Percentiles rank a stretch among this genome's conserved stretches.
Evolutionary conservation across 441 rosid species (phyloP).

Genomic region (Erysimum cheiri): DNA sequence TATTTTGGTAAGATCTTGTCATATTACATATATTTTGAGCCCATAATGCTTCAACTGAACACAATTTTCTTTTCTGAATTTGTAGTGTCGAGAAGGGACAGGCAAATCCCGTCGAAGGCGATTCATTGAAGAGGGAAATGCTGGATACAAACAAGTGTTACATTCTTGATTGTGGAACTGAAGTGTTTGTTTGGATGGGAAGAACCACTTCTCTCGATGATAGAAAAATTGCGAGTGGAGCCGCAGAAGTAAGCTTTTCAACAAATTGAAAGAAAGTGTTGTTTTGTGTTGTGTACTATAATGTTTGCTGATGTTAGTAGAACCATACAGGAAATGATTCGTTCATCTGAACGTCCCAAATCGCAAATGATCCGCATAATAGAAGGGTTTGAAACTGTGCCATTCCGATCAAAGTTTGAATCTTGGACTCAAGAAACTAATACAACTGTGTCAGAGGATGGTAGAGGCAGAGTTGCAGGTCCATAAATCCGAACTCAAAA

Average conservation of each 20-base stretch:
- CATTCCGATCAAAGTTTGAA: conserved; percentile 74
- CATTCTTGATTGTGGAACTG: conserved; percentile 76
- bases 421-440: conserved; percentile 76
- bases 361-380: conserved; percentile 78
- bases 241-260: conserved; percentile 65
- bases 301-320: conserved; percentile 39
- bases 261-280: conserved; percentile 1
- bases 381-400: conserved; percentile 82
- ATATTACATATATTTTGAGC: conserved; percentile 6
- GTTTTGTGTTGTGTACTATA: conserved; percentile 7
- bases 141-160: conserved; percentile 78
- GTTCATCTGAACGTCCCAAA: conserved; percentile 63
- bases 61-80: conserved; percentile 37
- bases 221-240: conserved; percentile 75
- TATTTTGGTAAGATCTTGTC: conserved; percentile 62
- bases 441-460: conserved; percentile 77
- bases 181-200: conserved; percentile 94
- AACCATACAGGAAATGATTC: conserved; percentile 69
- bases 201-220: conserved; percentile 70
- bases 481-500: conserved; percentile 33
- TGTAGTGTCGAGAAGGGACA: conserved; percentile 88
- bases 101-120: conserved; percentile 60
- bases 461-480: conserved; percentile 98
- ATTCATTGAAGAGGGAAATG: conserved; percentile 62
- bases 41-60: conserved; percentile 32